Evolutionary conservation across 495 filamentous ascomycete species (phyloP), one percentile per base, ranked within the genome.

Genomic region (Penicillium herquei): DNA sequence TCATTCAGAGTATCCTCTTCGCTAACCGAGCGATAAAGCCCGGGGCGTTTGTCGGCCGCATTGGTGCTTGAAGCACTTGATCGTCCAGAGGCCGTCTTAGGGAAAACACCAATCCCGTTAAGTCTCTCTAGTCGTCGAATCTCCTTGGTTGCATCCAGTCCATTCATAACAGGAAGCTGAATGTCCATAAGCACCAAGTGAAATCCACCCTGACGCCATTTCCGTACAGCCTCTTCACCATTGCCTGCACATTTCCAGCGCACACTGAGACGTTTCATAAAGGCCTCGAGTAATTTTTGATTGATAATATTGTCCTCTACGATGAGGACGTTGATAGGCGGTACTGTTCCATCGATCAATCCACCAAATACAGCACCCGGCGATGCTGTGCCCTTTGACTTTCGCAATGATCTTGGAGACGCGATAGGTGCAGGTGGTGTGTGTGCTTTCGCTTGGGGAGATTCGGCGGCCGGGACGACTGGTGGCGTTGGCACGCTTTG

Each of bases 271-370:
- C 93, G 82, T 68, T 96, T 96, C 82, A 98, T 94, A 68, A 98
- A 96, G 0, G 91, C 92, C 64, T 98, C 94, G 2, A 98, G 74
- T 6, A 98, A 83, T 47, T 89, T 85, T 47, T 98, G 79, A 62
- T 98, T 98, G 79, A 98, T 98, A 55, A 93, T 87, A 69, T 98
- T 98, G 75, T 98, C 94, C 74, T 98, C 94, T 34, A 98, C 94
- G 53, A 98, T 97, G 14, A 98, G 78, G 8, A 98, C 92, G 61
- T 96, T 98, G 71, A 98, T 98, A 17, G 94, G 94, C 9, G 94
- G 94, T 3, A 98, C 92, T 6, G 89, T 87, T 49, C 86, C 85
- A 62, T 89, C 89, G 11, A 94, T 82, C 45, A 91, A 78, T n/a
- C 85, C 87, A 1, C 87, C 77, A 52, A 78, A 79, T 7, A 68